Percentiles rank a stretch among this genome's conserved stretches.
Evolutionary conservation across 257 asterid genomes (phyloP).

Genomic region (Solanum pinnatisectum): DNA sequence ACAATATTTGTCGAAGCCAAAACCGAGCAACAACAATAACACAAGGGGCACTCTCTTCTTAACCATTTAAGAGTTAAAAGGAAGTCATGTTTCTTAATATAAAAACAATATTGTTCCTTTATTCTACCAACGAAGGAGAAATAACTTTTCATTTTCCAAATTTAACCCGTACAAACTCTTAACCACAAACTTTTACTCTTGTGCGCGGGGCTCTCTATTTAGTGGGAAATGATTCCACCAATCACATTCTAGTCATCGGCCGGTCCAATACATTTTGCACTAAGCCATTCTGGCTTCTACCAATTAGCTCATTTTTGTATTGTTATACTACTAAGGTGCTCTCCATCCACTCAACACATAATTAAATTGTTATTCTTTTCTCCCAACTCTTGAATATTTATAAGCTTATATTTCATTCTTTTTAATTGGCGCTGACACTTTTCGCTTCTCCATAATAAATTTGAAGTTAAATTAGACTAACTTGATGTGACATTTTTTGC

Average conservation of each 20-base stretch:
- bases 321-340: neutral
- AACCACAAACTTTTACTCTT: neutral
- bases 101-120: too few species aligned
- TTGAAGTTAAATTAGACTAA: too few species aligned
- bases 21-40: too few species aligned
- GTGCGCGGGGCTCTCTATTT: neutral
- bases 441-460: neutral
- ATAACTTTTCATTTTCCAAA: neutral
- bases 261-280: neutral
- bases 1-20: too few species aligned
- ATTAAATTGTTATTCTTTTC: neutral
- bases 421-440: neutral
- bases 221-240: neutral
- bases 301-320: neutral
- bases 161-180: too few species aligned
- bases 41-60: neutral
- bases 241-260: neutral
- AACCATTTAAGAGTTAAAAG: too few species aligned
- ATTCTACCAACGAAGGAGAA: neutral
- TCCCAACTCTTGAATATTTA: neutral
- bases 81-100: neutral
- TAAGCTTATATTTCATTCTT: neutral
- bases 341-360: neutral
- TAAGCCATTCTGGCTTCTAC: neutral
- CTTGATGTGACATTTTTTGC: too few species aligned